Evolutionary conservation across 345 rosid species (phyloP).

Genomic region (Lepidium africanum): DNA sequence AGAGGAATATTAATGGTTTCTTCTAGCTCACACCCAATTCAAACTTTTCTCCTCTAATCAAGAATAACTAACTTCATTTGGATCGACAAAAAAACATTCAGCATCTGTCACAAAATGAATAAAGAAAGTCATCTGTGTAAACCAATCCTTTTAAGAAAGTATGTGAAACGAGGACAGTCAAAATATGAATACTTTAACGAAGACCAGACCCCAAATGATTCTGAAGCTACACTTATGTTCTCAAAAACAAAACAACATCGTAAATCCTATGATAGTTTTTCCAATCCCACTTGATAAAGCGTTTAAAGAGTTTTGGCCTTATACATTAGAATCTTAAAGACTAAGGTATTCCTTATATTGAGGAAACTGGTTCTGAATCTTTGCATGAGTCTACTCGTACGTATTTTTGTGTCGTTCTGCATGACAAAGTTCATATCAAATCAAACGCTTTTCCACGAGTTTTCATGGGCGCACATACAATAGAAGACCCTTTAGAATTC

Average conservation of each 20-base stretch:
- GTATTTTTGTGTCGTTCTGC: not conserved
- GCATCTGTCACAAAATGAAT: not conserved
- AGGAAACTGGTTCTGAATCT: constrained; percentile 10
- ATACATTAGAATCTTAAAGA: not conserved
- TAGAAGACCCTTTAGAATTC: not conserved
- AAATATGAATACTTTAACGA: constrained; percentile 20
- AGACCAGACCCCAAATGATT: constrained; percentile 21
- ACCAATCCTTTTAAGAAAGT: constrained; percentile 20
- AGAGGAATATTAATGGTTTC: constrained; percentile 20
- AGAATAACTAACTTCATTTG: constrained; percentile 13
- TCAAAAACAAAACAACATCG: not conserved
- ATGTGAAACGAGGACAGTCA: constrained; percentile 18
- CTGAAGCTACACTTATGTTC: constrained; percentile 13
- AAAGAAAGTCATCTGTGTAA: not conserved
- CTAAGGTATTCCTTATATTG: not conserved
- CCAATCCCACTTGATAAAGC: not conserved
- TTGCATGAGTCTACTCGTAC: not conserved
- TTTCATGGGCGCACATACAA: constrained; percentile 14
- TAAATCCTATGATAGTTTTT: not conserved
- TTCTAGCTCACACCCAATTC: constrained; percentile 16
- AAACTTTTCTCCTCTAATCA: not conserved
- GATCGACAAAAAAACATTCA: not conserved
- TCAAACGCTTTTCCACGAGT: constrained; percentile 11
- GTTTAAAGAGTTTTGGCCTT: not conserved
- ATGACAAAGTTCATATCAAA: constrained; percentile 20